These are phyloP conservation scores for Galeopsis tetrahit DNA, from an alignment of 257 asterid species.

Conservation along the genomic window DNA sequence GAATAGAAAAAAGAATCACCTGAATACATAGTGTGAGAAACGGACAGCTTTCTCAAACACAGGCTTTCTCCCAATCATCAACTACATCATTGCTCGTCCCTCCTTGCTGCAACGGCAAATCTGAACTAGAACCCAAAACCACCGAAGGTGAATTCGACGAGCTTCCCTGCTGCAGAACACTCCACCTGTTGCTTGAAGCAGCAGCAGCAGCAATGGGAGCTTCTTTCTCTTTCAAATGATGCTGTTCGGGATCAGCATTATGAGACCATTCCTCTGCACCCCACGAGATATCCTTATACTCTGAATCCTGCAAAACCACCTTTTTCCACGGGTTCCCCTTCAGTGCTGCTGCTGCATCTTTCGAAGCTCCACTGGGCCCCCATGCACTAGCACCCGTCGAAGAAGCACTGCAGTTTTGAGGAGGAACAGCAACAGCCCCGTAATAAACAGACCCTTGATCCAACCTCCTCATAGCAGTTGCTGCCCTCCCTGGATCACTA, in stretches of 20 bases:
- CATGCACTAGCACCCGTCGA: conserved; percentile 47
- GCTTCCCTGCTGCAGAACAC: conserved; percentile 59
- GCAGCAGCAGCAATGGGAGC: conserved; percentile 43
- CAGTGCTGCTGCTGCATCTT: conserved; percentile 47
- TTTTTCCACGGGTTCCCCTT: conserved; percentile 82
- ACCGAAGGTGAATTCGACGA: conserved; percentile 40
- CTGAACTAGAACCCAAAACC: conserved; percentile 33
- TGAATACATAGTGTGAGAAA: not conserved
- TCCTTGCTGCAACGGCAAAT: conserved; percentile 32
- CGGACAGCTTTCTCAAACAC: conserved; percentile 44
- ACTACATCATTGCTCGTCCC: conserved; percentile 45
- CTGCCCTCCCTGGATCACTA: conserved; percentile 92
- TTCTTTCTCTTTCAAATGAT: conserved; percentile 49
- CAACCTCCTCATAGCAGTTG: conserved; percentile 96
- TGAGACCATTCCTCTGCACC: conserved; percentile 69
- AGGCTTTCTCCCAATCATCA: conserved; percentile 97
- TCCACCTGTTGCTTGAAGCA: conserved; percentile 71
- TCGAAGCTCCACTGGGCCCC: conserved; percentile 36
- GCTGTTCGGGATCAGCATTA: conserved; percentile 41
- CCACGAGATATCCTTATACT: conserved; percentile 64
- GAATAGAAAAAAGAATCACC: not conserved
- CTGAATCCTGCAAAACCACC: conserved; percentile 63
- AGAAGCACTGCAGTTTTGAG: conserved; percentile 35
- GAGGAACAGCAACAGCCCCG: conserved; percentile 75
- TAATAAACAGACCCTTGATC: conserved; percentile 94